Evolutionary conservation across 768 basidiomycete species (phyloP).

Genomic region (Paxillus involutus): DNA sequence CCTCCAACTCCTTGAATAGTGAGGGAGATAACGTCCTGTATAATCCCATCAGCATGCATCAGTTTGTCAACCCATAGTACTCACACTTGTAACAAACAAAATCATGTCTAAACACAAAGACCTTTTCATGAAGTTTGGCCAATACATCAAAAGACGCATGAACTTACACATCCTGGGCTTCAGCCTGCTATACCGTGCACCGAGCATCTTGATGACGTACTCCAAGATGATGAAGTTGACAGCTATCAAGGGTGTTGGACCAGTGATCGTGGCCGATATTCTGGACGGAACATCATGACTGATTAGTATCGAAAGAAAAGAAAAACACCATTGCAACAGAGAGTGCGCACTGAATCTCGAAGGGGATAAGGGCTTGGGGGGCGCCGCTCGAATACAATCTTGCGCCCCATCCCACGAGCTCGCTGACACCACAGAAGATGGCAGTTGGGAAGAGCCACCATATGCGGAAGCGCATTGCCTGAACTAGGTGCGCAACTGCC

Average conservation of each 20-base stretch:
- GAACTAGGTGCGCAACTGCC: conserved; percentile 45
- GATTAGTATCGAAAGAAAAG: too few species aligned
- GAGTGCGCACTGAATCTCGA: conserved; percentile 42
- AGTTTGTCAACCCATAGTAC: conserved; percentile 4
- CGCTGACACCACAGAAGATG: conserved; percentile 45
- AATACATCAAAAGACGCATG: not conserved
- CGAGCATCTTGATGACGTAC: conserved; percentile 42
- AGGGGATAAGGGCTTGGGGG: conserved; percentile 26
- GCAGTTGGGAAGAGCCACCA: conserved; percentile 57
- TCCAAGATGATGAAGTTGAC: conserved; percentile 57
- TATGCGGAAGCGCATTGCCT: conserved; percentile 42
- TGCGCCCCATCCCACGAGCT: conserved; percentile 56
- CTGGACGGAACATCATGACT: conserved; percentile 3
- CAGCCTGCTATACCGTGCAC: conserved; percentile 52
- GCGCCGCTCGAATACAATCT: conserved; percentile 48
- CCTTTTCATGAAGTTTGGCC: conserved; percentile 4
- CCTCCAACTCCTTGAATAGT: conserved; percentile 42
- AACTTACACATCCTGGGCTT: conserved; percentile 27
- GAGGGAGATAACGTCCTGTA: conserved; percentile 36
- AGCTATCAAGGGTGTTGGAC: conserved; percentile 57
- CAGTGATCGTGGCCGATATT: conserved; percentile 45
- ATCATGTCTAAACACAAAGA: conserved; percentile 28
- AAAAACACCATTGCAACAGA: not conserved
- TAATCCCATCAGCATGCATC: not conserved
- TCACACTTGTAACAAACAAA: conserved; percentile 10